phyloP scores from a whole-genome alignment of 805 yeast species.

The Vanderwaltozyma verrucispora region DNA sequence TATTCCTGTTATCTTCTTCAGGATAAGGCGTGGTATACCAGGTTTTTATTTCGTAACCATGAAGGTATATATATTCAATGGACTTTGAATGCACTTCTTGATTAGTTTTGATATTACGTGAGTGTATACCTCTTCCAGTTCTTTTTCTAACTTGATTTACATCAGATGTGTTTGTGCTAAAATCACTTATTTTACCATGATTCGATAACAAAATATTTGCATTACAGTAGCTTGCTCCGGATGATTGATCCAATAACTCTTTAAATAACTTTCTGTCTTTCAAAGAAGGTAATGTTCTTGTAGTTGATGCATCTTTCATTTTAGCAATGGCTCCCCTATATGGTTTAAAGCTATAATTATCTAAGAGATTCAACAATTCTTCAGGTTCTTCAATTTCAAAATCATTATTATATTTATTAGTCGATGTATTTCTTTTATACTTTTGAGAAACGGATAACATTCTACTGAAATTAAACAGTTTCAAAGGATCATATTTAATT shows the following conservation, averaged over 20 bases:
- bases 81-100: background rate
- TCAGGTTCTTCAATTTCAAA: constrained; percentile 35
- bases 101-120: constrained; percentile 1
- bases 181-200: too few species aligned
- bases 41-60: constrained; percentile 67
- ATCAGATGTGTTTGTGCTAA: constrained; percentile 11
- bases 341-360: constrained; percentile 34
- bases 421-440: constrained; percentile 1
- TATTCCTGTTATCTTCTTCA: constrained; percentile 59
- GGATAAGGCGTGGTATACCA: constrained; percentile 96
- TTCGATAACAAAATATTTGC: constrained; percentile 28
- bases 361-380: constrained; percentile 11
- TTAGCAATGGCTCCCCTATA: constrained; percentile 54
- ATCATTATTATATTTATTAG: constrained; percentile 7
- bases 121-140: constrained; percentile 10
- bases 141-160: too few species aligned
- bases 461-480: constrained; percentile 16
- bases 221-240: constrained; percentile 28
- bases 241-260: constrained; percentile 31
- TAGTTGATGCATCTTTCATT: constrained; percentile 46
- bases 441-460: constrained; percentile 5
- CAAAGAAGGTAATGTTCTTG: constrained; percentile 47
- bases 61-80: constrained; percentile 57
- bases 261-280: constrained; percentile 43
- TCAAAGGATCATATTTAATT: constrained; percentile 19